Evolutionary conservation across 768 basidiomycete genomes (phyloP).

Genomic region (Cystobasidium tubakii): DNA sequence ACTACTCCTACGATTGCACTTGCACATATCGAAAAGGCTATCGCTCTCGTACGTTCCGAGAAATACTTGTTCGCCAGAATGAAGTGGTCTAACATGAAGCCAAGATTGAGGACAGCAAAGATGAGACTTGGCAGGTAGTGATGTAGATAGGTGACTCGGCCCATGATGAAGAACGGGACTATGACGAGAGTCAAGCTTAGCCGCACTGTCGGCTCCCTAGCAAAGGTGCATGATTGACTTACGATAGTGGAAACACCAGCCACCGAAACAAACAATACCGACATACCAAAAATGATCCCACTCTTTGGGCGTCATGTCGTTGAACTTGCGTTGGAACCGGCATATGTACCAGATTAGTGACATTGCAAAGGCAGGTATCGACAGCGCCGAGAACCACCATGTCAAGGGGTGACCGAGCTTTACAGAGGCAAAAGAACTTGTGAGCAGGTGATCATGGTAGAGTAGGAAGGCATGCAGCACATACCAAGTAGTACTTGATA

Average conservation of each 20-base stretch:
- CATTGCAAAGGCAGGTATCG: slow-evolving; percentile 58
- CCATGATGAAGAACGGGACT: slow-evolving; percentile 98
- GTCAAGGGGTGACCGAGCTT: slow-evolving; percentile 76
- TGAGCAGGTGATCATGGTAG: too few species aligned
- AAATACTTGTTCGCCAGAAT: slow-evolving; percentile 71
- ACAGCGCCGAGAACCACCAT: slow-evolving; percentile 75
- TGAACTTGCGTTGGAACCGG: slow-evolving; percentile 77
- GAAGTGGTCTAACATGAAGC: slow-evolving; percentile 86
- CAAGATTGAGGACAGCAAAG: slow-evolving; percentile 86
- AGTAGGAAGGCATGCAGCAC: too few species aligned
- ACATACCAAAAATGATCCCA: slow-evolving; percentile 95
- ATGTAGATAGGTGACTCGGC: slow-evolving; percentile 69
- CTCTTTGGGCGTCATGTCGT: slow-evolving; percentile 87
- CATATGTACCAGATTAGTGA: slow-evolving; percentile 66
- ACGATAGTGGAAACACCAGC: slow-evolving; percentile 90
- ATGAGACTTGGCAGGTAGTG: slow-evolving; percentile 76
- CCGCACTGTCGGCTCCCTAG: too few species aligned
- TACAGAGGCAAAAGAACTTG: slow-evolving; percentile 36
- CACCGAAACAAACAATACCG: slow-evolving; percentile 79
- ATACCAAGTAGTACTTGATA: slow-evolving; percentile 75
- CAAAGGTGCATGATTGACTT: slow-evolving; percentile 47
- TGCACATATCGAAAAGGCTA: slow-evolving; percentile 63
- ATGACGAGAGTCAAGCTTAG: background rate
- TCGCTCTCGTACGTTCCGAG: slow-evolving; percentile 61
- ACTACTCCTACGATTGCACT: slow-evolving; percentile 58